A percentile compares a stretch with the other conserved stretches of the same genome.
These are phyloP conservation scores for Aspergillus fumigatiaffinis DNA, from an alignment of 2,329 filamentous ascomycete genomes.

Conservation along the genomic window DNA sequence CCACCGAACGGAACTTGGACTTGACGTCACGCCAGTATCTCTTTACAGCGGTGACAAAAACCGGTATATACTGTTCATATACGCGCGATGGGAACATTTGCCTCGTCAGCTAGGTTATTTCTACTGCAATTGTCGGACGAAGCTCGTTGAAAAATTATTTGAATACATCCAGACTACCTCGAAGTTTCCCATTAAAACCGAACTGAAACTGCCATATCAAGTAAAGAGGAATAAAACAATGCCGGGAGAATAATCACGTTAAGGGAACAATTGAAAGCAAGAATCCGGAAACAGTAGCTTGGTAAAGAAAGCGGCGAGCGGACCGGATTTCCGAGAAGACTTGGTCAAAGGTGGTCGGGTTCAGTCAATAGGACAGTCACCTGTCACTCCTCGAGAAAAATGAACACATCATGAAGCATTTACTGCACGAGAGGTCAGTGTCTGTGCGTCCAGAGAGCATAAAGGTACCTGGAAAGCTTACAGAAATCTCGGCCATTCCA, in stretches of 20 bases:
- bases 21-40: conserved; percentile 1
- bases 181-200: conserved; percentile 3
- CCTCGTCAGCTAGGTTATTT: background rate
- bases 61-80: background rate
- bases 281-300: conserved; percentile 7
- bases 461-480: conserved; percentile 25
- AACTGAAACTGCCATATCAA: conserved; percentile 6
- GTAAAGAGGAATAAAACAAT: conserved; percentile 8
- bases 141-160: conserved; percentile 11
- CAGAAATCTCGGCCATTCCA: conserved; percentile 56
- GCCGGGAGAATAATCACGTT: conserved; percentile 4
- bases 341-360: background rate
- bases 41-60: background rate
- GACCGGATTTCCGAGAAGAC: conserved; percentile 1
- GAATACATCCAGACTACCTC: conserved; percentile 14
- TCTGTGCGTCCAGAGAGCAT: background rate
- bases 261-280: conserved; percentile 2
- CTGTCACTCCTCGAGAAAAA: conserved; percentile 3
- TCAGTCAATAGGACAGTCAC: conserved; percentile 4
- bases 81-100: background rate
- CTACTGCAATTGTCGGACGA: background rate
- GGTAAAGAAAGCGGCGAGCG: conserved; percentile 4
- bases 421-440: conserved; percentile 8
- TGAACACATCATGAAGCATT: conserved; percentile 9
- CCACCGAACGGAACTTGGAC: conserved; percentile 28